Percentiles rank a stretch among this genome's conserved stretches.
phyloP scores from a whole-genome alignment of 345 rosid species.

The Cochlearia excelsa region DNA sequence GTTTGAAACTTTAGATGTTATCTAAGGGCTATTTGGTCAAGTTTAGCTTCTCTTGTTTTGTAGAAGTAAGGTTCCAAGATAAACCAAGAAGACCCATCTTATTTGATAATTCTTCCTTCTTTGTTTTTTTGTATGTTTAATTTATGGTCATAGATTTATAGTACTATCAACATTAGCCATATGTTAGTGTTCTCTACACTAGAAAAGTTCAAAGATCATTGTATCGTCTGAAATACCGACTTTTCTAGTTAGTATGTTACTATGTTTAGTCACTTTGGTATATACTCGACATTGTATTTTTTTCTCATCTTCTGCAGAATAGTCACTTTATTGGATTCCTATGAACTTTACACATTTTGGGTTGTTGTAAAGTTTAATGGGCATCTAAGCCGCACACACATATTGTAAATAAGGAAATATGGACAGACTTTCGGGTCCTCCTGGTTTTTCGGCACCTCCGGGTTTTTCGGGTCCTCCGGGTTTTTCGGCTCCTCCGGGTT shows the following conservation, averaged over 20 bases:
- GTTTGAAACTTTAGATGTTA: constrained; percentile 11
- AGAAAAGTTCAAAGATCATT: neutral
- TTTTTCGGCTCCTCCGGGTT: constrained; percentile 33
- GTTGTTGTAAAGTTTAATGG: constrained; percentile 17
- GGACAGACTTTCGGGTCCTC: neutral
- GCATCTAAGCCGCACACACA: constrained; percentile 13
- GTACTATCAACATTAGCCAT: neutral
- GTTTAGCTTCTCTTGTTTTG: neutral
- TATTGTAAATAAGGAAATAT: constrained; percentile 13
- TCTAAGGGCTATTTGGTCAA: constrained; percentile 6
- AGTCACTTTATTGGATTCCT: constrained; percentile 9
- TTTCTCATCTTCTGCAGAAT: constrained; percentile 18
- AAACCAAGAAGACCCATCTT: neutral
- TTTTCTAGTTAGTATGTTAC: neutral
- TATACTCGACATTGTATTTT: constrained; percentile 5
- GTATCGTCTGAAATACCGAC: neutral
- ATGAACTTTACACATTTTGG: neutral
- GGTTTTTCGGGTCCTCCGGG: constrained; percentile 28
- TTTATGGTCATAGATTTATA: neutral
- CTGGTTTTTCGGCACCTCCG: too few relatives aligned
- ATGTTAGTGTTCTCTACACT: neutral
- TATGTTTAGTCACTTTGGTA: neutral
- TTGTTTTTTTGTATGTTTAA: constrained; percentile 10
- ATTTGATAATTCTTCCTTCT: neutral
- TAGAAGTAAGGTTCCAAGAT: constrained; percentile 9